phyloP scores from a whole-genome alignment of 1,284 basidiomycete species.

The Porodaedalea pini region DNA sequence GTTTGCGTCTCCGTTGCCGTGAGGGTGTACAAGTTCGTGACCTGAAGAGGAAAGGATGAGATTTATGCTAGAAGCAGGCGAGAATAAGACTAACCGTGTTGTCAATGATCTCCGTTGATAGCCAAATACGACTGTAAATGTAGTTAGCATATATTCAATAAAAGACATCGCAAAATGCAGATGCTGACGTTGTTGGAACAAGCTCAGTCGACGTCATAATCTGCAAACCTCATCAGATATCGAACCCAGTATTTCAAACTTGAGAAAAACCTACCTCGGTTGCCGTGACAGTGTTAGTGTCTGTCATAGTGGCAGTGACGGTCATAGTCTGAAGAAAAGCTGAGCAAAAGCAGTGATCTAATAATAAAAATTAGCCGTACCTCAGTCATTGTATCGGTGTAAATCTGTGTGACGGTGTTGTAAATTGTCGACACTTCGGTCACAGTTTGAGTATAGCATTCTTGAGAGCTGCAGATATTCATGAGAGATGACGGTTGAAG shows the following conservation, averaged over 20 bases:
- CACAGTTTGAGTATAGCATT: slow-evolving; percentile 28
- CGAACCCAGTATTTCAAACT: background rate
- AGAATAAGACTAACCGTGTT: slow-evolving; percentile 34
- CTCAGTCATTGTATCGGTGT: slow-evolving; percentile 28
- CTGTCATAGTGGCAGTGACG: slow-evolving; percentile 22
- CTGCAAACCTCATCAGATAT: slow-evolving; percentile 8
- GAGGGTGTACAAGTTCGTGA: slow-evolving; percentile 52
- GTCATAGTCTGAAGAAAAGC: slow-evolving; percentile 29
- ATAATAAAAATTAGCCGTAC: background rate
- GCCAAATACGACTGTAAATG: slow-evolving; percentile 41
- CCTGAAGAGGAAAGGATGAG: background rate
- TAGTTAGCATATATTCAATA: background rate
- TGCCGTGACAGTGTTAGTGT: slow-evolving; percentile 33
- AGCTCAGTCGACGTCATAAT: slow-evolving; percentile 51
- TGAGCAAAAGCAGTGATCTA: background rate
- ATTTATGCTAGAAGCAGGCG: background rate
- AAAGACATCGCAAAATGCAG: background rate
- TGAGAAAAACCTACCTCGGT: slow-evolving; percentile 28
- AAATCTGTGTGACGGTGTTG: slow-evolving; percentile 33
- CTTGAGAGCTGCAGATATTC: slow-evolving; percentile 9
- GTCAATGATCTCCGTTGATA: slow-evolving; percentile 62
- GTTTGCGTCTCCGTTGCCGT: slow-evolving; percentile 59
- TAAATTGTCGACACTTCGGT: slow-evolving; percentile 36
- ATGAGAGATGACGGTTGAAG: background rate
- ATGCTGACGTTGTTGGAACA: slow-evolving; percentile 48